Conservation (phyloP, 768 basidiomycete genomes). For the Lentinula edodes region DNA sequence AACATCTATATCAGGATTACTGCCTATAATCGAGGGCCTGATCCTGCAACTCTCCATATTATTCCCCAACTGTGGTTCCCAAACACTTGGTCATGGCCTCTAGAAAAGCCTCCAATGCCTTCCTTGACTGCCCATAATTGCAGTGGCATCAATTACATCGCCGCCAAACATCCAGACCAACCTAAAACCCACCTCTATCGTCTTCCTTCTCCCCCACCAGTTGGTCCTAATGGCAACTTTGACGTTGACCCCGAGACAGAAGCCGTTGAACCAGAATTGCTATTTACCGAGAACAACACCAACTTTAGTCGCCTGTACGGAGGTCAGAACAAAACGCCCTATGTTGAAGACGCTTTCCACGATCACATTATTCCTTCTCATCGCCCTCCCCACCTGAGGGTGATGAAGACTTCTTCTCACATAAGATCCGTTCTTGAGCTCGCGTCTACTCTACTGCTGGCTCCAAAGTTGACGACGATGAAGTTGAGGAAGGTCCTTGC, state of each 20-base stretch:
- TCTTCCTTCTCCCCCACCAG: constrained; percentile 88
- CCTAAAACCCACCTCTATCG: constrained; percentile 83
- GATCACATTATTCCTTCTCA: constrained; percentile 92
- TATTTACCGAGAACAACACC: constrained; percentile 98
- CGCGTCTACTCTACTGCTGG: constrained; percentile 42
- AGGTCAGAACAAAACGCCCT: constrained; percentile 75
- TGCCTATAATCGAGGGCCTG: constrained; percentile 93
- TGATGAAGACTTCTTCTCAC: constrained; percentile 41
- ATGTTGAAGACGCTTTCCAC: constrained; percentile 97
- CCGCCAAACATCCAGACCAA: constrained; percentile 67
- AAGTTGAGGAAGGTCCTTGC: constrained; percentile 48
- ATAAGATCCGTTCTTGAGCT: constrained; percentile 37
- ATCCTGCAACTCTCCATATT: constrained; percentile 89
- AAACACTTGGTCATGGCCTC: constrained; percentile 96
- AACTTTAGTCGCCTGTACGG: constrained; percentile 91
- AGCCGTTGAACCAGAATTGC: constrained; percentile 72
- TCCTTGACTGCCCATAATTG: constrained; percentile 47
- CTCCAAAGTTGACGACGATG: constrained; percentile 25
- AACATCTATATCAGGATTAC: constrained; percentile 92
- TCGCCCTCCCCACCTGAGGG: constrained; percentile 52
- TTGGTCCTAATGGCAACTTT: constrained; percentile 63
- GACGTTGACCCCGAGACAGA: constrained; percentile 60
- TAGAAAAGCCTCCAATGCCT: constrained; percentile 62
- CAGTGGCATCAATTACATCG: constrained; percentile 55
- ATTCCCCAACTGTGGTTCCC: constrained; percentile 96